Base-by-base conservation (phyloP, 169 alveolate genomes). In the Fabrea salina region DNA sequence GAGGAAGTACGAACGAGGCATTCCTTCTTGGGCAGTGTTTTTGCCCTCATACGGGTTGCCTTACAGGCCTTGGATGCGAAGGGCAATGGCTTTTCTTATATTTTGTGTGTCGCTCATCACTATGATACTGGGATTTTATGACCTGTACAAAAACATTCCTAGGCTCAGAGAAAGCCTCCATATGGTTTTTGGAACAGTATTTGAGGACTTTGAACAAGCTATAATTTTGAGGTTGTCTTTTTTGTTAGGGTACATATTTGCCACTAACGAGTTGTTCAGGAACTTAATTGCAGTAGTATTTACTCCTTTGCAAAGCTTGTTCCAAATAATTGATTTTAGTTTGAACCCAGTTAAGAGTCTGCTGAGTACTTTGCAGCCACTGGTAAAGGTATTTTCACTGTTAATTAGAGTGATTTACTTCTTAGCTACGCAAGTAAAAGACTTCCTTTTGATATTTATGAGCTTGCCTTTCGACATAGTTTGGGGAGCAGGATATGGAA, bases 11-110 rank as follows among this genome's bases (percentile, higher is more conserved):
- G 92, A 86, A 61, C 19, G 80, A 44, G 80, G 80, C 44, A 25
- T 72, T 27, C 80, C 80, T 13, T 72, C 80, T 22, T 72, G 80
- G 54, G 47, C 80, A 5, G 76, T 72, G 11, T 57, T 80, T 25
- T 32, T 86, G 22, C 92, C 92, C n/a, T 83, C 90, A 4, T 86
- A 88, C 83, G 77, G 90, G 33, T 75, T 82, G 2, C 82, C 71
- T 35, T 86, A 86, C 54, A 64, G 79, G 16, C 90, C 92, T 0
- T 83, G 84, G 75, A 61, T 86, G 39, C 72, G 92, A 50, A 39
- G 54, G 3, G 3, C 47, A 8, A 82, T 83, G 66, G 59, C 80
- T 11, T 68, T 72, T 19, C 8, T 80, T 8, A 75, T 86, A 30
- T 53, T 77, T 19, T 25, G 70, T 13, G 35, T 83, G 2, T 58